Evolutionary conservation across 441 rosid species (phyloP).

Genomic region (Erodium trifolium): DNA sequence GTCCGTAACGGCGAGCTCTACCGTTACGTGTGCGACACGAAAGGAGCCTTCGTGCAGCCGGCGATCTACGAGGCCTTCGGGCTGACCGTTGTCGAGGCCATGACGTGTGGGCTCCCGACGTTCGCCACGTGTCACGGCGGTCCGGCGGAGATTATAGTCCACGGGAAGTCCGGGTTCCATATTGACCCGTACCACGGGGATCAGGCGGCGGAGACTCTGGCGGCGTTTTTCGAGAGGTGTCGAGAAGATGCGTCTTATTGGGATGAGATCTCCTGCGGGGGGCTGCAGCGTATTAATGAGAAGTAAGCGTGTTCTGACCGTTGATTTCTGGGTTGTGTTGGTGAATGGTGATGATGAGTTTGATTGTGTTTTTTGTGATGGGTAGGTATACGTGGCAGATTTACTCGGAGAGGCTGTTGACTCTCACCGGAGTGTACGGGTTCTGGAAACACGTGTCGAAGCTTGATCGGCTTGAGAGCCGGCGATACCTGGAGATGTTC

Average conservation of each 20-base stretch:
- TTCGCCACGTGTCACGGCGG: conserved; percentile 91
- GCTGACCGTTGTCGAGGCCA: conserved; percentile 84
- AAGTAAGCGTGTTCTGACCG: conserved; percentile 34
- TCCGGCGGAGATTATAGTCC: conserved; percentile 85
- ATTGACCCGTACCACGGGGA: conserved; percentile 94
- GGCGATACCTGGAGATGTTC: conserved; percentile 91
- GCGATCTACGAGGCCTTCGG: conserved; percentile 90
- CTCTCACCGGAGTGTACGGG: conserved; percentile 80
- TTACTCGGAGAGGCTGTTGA: conserved; percentile 79
- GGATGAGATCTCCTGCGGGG: conserved; percentile 63
- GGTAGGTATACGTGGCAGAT: conserved; percentile 87
- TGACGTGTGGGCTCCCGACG: conserved; percentile 89
- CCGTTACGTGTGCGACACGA: conserved; percentile 74
- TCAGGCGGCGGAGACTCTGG: conserved; percentile 67
- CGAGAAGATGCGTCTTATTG: conserved; percentile 55
- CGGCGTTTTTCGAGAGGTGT: conserved; percentile 64
- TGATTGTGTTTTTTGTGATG: conserved; percentile 17
- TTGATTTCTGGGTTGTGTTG: too few species aligned
- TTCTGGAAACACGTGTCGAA: conserved; percentile 53
- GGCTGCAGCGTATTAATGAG: conserved; percentile 75
- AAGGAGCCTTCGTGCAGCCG: conserved; percentile 89
- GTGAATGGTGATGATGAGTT: too few species aligned
- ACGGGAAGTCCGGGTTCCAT: conserved; percentile 79
- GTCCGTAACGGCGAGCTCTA: conserved; percentile 81
- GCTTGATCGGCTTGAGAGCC: conserved; percentile 59